phyloP scores from a whole-genome alignment of 2,329 filamentous ascomycete species.

The Arthroderma sp. region DNA sequence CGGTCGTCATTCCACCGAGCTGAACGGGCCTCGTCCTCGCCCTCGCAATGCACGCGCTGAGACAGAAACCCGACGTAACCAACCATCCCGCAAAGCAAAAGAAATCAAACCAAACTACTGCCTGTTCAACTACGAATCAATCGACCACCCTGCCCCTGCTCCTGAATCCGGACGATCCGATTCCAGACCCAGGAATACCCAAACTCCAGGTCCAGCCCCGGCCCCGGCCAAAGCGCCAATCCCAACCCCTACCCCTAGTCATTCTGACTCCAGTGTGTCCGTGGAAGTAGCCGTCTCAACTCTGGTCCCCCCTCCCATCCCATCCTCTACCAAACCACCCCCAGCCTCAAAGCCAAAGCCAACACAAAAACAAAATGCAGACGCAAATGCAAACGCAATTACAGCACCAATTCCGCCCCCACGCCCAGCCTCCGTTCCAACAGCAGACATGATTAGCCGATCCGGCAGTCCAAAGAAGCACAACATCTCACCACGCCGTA shows the following conservation, averaged over 20 bases:
- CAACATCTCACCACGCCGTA: constrained; percentile 3
- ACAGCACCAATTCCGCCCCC: neutral
- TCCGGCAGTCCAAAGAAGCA: neutral
- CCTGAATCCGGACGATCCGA: neutral
- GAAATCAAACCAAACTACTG: neutral
- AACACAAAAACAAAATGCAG: neutral
- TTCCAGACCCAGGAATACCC: neutral
- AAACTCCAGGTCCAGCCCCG: neutral
- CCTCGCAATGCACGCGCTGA: neutral
- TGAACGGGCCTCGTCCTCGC: neutral
- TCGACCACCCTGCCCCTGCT: neutral
- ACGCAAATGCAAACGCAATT: neutral
- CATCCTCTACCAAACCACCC: neutral
- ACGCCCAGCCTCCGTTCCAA: neutral
- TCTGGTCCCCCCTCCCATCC: neutral
- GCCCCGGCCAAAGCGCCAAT: neutral
- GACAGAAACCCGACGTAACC: constrained; percentile 1
- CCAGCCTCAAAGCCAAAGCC: neutral
- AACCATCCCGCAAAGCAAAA: constrained; percentile 11
- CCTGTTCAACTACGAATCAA: neutral
- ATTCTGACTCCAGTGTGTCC: neutral
- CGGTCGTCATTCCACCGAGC: neutral
- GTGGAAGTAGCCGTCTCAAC: neutral
- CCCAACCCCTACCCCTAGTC: neutral
- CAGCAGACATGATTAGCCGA: neutral